Base-by-base conservation (phyloP, 2,329 filamentous ascomycete species). In the Fusarium incarnatum region DNA sequence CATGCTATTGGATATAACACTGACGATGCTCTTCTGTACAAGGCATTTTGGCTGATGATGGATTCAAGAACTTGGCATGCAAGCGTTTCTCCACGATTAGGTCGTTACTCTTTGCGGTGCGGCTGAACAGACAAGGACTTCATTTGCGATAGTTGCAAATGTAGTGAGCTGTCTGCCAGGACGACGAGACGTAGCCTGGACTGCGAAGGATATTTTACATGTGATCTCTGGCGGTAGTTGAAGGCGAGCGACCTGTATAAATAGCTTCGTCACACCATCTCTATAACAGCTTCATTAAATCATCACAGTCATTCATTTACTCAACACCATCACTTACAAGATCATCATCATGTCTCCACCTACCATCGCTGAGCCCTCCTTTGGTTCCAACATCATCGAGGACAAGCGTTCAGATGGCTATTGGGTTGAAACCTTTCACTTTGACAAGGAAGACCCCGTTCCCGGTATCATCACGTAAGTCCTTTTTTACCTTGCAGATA, bases 391-490 rank as follows among this genome's bases (percentile, higher is more conserved):
- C 13, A 28, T 54, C 27, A 54, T 54, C 16, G 50, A 44, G 5
- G 37, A 54, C 3, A 15, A 16, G 42, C 37, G 50, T 15, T 25
- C 28, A 30, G 37, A 54, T 23, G 50, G 50, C 15, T 44, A 54
- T 16, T 54, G 50, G 50, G 37, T 54, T 0, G 50, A 54, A 22
- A 54, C 37, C 7, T 54, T 54, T 11, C 50, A 54, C 8, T 54
- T 54, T 11, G 50, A 54, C 50, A 23, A 44, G 11, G 42, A 44
- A 3, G 50, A 54, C 25, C 10, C 25, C 2, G 37, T 54, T 4
- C 50, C 50, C 6, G 50, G 50, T 22, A 54, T 54, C 10, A 54
- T 44, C n/a, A 54, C 37, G 50, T 30, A 54, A 12, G 10, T 30
- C 13, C 13, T 8, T 13, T 4, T 15, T 30, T 30, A 12, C 28